Conservation (phyloP, 2,329 filamentous ascomycete species). For the Apiospora arundinis region DNA sequence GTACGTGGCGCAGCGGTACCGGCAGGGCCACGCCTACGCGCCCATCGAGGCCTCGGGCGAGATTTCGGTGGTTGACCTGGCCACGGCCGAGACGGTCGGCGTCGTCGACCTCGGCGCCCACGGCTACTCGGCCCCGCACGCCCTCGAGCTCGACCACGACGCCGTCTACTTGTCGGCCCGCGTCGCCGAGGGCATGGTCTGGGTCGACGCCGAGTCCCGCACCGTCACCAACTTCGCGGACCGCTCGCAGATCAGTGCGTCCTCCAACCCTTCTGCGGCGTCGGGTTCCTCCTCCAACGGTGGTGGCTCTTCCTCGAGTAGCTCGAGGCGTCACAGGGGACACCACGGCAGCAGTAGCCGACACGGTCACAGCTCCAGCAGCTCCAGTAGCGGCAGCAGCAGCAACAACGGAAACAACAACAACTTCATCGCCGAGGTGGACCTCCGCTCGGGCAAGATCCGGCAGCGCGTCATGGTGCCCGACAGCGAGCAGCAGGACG, state of each 20-base stretch:
- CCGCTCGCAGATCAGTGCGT: slow-evolving; percentile 23
- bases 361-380: neutral
- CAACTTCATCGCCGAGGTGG: slow-evolving; percentile 38
- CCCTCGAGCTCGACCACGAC: slow-evolving; percentile 32
- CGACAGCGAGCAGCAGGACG: slow-evolving; percentile 28
- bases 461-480: slow-evolving; percentile 35
- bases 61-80: slow-evolving; percentile 33
- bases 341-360: neutral
- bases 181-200: slow-evolving; percentile 34
- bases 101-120: slow-evolving; percentile 31
- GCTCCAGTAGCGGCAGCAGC: neutral
- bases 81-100: slow-evolving; percentile 27
- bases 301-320: neutral
- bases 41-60: slow-evolving; percentile 34
- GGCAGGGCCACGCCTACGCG: slow-evolving; percentile 34
- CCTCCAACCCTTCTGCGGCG: slow-evolving; percentile 13
- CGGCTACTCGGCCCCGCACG: slow-evolving; percentile 33
- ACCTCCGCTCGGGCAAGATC: slow-evolving; percentile 36
- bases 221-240: slow-evolving; percentile 30
- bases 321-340: neutral
- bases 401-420: slow-evolving; percentile 3
- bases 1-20: slow-evolving; percentile 35
- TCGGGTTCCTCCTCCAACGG: neutral
- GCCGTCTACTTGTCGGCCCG: slow-evolving; percentile 33
- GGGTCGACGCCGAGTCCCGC: slow-evolving; percentile 32